Conservation (phyloP, 805 yeast species). For the Candida andamanensis region DNA sequence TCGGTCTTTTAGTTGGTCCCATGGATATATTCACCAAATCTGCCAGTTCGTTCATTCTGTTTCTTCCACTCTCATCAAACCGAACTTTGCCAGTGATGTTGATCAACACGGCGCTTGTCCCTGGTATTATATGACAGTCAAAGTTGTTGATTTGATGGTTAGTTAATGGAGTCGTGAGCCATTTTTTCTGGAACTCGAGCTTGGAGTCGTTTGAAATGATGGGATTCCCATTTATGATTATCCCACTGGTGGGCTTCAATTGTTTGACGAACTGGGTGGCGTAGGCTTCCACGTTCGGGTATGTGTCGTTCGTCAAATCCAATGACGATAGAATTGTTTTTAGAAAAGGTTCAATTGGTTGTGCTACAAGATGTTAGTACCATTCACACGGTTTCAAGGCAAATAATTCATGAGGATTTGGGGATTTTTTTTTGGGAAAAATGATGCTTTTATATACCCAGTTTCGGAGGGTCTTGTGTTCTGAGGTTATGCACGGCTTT, state of each 20-base stretch:
- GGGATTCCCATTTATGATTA: conserved; percentile 57
- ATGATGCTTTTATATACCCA: too few relatives aligned
- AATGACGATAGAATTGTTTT: conserved; percentile 29
- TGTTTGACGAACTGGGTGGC: conserved; percentile 47
- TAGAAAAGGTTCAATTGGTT: conserved; percentile 35
- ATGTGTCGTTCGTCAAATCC: conserved; percentile 29
- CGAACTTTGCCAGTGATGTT: conserved; percentile 57
- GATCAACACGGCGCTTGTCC: conserved; percentile 50
- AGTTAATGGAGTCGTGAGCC: conserved; percentile 54
- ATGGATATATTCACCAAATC: conserved; percentile 34
- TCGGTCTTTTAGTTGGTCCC: conserved; percentile 32
- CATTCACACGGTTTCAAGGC: not conserved
- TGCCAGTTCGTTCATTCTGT: conserved; percentile 60
- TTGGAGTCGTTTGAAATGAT: conserved; percentile 32
- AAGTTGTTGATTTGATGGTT: conserved; percentile 60
- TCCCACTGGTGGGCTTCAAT: conserved; percentile 46
- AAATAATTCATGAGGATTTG: too few relatives aligned
- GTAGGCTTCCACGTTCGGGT: conserved; percentile 33
- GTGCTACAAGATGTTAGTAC: conserved; percentile 12
- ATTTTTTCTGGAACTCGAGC: conserved; percentile 49
- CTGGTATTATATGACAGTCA: conserved; percentile 66
- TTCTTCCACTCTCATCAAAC: conserved; percentile 72
- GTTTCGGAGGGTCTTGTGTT: too few relatives aligned
- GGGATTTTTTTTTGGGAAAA: too few relatives aligned
- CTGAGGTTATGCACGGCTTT: too few relatives aligned